Base-by-base conservation (phyloP, 1,139 yeast genomes). In the Meyerozyma carpophila region DNA sequence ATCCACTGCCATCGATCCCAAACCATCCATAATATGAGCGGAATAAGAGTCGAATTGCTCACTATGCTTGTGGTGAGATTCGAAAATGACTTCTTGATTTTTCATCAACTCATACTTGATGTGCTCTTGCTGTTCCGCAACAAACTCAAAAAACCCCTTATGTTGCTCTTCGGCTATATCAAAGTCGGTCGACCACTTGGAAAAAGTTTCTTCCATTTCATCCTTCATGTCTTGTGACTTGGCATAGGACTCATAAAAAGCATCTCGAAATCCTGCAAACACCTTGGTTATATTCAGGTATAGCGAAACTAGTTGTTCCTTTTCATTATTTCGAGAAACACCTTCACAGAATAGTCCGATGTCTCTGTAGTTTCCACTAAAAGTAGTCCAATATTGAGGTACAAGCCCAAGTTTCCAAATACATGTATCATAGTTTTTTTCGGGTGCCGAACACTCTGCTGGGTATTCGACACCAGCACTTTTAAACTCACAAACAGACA, bases 341-440 rank as follows among this genome's bases (percentile, higher is more conserved):
- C 77, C 80, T 48, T 63, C 64, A 50, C 84, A 80, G 0, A 78
- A 61, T 3, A 68, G 63, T 3, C 73, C 67, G 2, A 79, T 58
- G 21, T 72, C 71, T 41, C 80, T 65, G 50, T 76, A 79, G 49
- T 79, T 73, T 0, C 84, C 84, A 49, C 79, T 78, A 50, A 73
- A 80, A 0, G 80, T 75, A 0, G 84, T 79, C 85, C 85, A 80
- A 63, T 74, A 74, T 52, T 78, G 82, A 1, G 81, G 70, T 2
- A 70, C 62, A 25, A 51, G 54, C 48, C 77, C 77, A 40, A 79
- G 50, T 1, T 64, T 57, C 2, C 50, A 40, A 34, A 79, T 62
- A 50, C 85, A 80, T 1, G 37, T 27, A 18, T 61, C 60, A n/a
- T 51, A 46, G 37, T 54, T 54, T 13, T 28, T 18, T 4, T 51